Conservation (phyloP, 108 stramenopile species). For the Cyclotella atomus region DNA sequence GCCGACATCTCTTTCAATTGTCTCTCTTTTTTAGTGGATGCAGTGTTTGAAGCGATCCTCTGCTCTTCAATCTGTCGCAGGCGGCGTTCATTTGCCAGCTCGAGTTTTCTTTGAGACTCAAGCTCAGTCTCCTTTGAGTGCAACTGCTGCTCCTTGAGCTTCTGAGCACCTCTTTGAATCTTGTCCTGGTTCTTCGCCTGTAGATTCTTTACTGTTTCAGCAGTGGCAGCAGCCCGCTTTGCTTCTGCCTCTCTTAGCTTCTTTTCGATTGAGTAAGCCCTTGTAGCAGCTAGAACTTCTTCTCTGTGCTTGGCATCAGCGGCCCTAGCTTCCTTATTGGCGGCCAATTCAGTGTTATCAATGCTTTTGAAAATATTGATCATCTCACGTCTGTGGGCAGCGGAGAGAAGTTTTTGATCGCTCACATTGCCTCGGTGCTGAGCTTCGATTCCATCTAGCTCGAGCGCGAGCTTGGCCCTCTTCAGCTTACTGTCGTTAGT, state of each 20-base stretch:
- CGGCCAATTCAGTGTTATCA: constrained; percentile 5
- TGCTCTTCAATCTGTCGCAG: constrained; percentile 12
- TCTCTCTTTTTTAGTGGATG: constrained; percentile 2
- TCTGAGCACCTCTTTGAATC: constrained; percentile 11
- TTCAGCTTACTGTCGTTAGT: constrained; percentile 7
- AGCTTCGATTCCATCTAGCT: constrained; percentile 1
- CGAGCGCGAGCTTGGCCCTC: constrained; percentile 15
- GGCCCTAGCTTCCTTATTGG: constrained; percentile 13
- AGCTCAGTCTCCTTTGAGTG: constrained; percentile 8
- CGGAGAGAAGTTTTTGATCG: constrained; percentile 22
- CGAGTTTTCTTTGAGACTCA: constrained; percentile 6
- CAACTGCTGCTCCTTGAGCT: neutral
- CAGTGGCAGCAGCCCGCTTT: neutral
- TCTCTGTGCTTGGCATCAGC: neutral
- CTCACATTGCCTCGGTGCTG: constrained; percentile 9
- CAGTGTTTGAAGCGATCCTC: neutral
- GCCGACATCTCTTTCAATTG: neutral
- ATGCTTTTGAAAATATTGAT: neutral
- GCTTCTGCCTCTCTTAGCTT: constrained; percentile 14
- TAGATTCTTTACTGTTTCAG: neutral
- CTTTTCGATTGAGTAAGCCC: constrained; percentile 13
- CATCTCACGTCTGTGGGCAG: constrained; percentile 20
- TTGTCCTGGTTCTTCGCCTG: constrained; percentile 18
- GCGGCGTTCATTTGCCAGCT: constrained; percentile 23
- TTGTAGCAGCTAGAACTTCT: neutral